Percentiles rank a stretch among this genome's conserved stretches.
Conservation (phyloP, 2,329 filamentous ascomycete genomes). For the Neoascochyta sp. region DNA sequence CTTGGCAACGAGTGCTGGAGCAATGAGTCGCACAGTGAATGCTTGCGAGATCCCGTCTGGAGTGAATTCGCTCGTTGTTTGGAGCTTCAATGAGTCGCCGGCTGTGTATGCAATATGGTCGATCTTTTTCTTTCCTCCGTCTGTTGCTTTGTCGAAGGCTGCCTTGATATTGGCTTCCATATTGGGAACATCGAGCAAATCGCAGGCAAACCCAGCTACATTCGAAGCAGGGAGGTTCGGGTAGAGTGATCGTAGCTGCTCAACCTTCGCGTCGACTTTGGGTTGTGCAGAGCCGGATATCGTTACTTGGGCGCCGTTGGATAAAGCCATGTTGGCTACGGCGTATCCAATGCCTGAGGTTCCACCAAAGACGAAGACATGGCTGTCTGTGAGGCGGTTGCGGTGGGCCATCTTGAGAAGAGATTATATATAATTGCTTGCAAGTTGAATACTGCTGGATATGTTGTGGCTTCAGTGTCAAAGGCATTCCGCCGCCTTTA, state of each 20-base stretch:
- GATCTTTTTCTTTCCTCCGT: conserved; percentile 25
- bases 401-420: conserved; percentile 27
- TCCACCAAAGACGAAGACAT: conserved; percentile 61
- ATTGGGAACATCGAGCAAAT: conserved; percentile 25
- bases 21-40: conserved; percentile 37
- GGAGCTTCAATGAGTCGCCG: conserved; percentile 17
- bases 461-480: too few species aligned
- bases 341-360: conserved; percentile 62
- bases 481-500: too few species aligned
- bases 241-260: conserved; percentile 45
- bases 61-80: conserved; percentile 27
- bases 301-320: conserved; percentile 53
- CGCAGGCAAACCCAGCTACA: conserved; percentile 24
- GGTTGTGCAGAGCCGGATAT: conserved; percentile 56
- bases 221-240: conserved; percentile 13
- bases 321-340: conserved; percentile 57
- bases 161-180: conserved; percentile 26
- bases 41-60: conserved; percentile 13
- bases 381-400: conserved; percentile 49
- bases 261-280: conserved; percentile 51
- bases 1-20: conserved; percentile 41
- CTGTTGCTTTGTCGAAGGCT: conserved; percentile 27
- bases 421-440: not conserved
- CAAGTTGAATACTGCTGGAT: too few species aligned
- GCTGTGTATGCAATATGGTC: conserved; percentile 34